Percentiles rank a stretch among this genome's conserved stretches.
Evolutionary conservation across 208 protist species (phyloP).

Genomic region (Wallacemonas sp.): DNA sequence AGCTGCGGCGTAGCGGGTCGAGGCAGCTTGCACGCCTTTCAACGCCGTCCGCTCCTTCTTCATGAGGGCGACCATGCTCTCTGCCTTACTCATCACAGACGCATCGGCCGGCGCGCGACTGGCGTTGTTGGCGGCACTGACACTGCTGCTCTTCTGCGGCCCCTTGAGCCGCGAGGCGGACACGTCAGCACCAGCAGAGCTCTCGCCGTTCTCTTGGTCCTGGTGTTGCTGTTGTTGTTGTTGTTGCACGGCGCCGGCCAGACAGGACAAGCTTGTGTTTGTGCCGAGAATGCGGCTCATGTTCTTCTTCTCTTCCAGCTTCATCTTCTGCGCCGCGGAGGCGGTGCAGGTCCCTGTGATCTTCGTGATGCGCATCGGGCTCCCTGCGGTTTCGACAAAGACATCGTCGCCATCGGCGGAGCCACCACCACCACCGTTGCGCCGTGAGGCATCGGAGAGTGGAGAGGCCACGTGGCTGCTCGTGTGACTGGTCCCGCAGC

Average conservation of each 20-base stretch:
- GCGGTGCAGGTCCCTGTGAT: slow-evolving; percentile 14
- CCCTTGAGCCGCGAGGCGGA: too few species aligned
- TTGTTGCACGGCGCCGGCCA: background rate
- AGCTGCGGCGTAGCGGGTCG: slow-evolving; percentile 4
- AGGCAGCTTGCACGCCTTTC: background rate
- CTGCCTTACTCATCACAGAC: background rate
- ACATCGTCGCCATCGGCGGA: background rate
- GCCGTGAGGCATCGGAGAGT: background rate
- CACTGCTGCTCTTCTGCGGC: background rate
- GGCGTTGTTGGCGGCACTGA: background rate
- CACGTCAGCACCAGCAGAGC: too few species aligned
- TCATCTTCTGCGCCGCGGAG: slow-evolving; percentile 7
- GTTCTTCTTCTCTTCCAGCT: background rate
- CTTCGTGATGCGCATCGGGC: slow-evolving; percentile 1
- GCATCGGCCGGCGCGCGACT: background rate
- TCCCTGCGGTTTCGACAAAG: background rate
- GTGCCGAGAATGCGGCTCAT: slow-evolving; percentile 9
- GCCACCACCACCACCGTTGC: background rate
- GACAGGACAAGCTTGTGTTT: background rate
- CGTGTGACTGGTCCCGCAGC: background rate
- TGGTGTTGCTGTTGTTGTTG: slow-evolving; percentile 4
- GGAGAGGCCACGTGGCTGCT: background rate
- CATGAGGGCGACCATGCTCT: slow-evolving; percentile 7
- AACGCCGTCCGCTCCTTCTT: background rate
- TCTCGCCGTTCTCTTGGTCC: background rate